Percentiles rank a stretch among this genome's conserved stretches.
phyloP scores from a whole-genome alignment of 441 rosid species.

The Gossypium schwendimanii region DNA sequence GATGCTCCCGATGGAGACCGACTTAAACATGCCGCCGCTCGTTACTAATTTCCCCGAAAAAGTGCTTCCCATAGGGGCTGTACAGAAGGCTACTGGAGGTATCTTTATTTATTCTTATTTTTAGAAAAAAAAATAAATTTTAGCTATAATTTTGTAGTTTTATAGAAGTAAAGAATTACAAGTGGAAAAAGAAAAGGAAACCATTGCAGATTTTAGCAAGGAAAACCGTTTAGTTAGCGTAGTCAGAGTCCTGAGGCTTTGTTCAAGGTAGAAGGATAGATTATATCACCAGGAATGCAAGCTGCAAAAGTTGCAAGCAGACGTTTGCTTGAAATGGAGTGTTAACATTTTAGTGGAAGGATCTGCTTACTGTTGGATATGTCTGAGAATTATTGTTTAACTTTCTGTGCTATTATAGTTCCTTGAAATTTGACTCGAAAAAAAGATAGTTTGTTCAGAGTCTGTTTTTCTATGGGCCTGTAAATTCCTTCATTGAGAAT shows the following conservation, averaged over 20 bases:
- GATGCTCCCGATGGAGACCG: constrained; percentile 72
- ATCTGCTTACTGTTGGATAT: neutral
- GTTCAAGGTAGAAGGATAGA: neutral
- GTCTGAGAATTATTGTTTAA: neutral
- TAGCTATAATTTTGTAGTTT: neutral
- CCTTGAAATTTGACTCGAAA: neutral
- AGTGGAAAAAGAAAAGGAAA: neutral
- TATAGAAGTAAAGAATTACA: neutral
- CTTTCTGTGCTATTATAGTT: neutral
- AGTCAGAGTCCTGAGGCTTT: neutral
- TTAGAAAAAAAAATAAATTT: neutral
- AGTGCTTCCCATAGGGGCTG: constrained; percentile 55
- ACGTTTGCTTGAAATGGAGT: neutral
- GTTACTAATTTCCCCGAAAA: constrained; percentile 52
- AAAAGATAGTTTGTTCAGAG: neutral
- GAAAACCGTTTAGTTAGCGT: neutral
- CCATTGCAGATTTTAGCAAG: neutral
- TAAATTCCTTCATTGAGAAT: neutral
- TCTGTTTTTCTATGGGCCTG: neutral
- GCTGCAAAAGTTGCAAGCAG: neutral
- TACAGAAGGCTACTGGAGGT: constrained; percentile 60
- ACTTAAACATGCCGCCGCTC: constrained; percentile 69
- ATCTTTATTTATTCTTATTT: neutral
- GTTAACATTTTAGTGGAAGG: neutral
- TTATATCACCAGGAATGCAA: neutral